Evolutionary conservation across 2,329 filamentous ascomycete species (phyloP).

Genomic region (Talaromyces albobiverticillius): DNA sequence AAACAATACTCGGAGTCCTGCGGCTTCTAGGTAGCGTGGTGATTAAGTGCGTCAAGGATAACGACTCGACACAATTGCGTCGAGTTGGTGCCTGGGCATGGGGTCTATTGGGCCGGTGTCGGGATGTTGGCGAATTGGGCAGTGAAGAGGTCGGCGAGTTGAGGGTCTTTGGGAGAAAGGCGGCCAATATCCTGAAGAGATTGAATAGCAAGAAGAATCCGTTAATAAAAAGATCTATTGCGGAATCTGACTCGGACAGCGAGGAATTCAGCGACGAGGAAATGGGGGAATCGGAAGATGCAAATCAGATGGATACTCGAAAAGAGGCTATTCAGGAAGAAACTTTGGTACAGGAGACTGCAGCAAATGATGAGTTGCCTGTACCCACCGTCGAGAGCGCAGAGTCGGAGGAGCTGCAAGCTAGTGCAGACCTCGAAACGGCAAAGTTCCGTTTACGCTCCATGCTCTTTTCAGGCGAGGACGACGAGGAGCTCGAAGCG

Average conservation of each 20-base stretch:
- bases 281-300: too few species aligned
- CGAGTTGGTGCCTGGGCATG: slow-evolving; percentile 80
- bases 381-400: not conserved
- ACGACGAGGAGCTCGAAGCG: not conserved
- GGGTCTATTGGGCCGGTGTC: slow-evolving; percentile 73
- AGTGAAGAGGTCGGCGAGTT: slow-evolving; percentile 73
- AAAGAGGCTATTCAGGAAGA: not conserved
- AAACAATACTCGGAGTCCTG: slow-evolving; percentile 64
- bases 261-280: slow-evolving; percentile 6
- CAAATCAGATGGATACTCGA: not conserved
- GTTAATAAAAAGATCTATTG: slow-evolving; percentile 31
- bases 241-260: slow-evolving; percentile 20
- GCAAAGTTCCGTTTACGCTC: slow-evolving; percentile 49
- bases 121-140: slow-evolving; percentile 70
- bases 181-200: slow-evolving; percentile 50
- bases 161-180: slow-evolving; percentile 75
- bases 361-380: not conserved
- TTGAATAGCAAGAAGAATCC: slow-evolving; percentile 44
- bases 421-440: slow-evolving; percentile 41
- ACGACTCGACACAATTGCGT: slow-evolving; percentile 58
- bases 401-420: not conserved
- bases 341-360: not conserved
- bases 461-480: slow-evolving; percentile 24
- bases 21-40: slow-evolving; percentile 58
- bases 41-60: slow-evolving; percentile 61